These are phyloP conservation scores for Eucalyptus pauciflora DNA, from an alignment of 345 rosid species.

Conservation along the genomic window DNA sequence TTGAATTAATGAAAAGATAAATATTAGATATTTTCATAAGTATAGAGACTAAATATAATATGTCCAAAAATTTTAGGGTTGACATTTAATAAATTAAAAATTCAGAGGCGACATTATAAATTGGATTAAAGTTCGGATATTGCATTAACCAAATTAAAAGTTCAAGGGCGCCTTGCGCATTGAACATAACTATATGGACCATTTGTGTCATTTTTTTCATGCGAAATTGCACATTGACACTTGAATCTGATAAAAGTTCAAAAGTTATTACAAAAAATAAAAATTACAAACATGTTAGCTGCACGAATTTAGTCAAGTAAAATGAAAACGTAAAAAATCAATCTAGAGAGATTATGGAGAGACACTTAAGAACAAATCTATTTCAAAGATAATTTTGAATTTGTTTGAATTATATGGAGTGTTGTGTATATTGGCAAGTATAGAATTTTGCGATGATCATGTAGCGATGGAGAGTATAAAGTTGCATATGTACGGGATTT, in stretches of 20 bases:
- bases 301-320: not conserved
- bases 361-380: not conserved
- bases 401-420: not conserved
- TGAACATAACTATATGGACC: not conserved
- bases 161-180: not conserved
- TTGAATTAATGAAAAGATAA: not conserved
- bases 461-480: not conserved
- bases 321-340: not conserved
- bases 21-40: too few species aligned
- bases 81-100: too few species aligned
- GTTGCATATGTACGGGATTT: not conserved
- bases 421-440: not conserved
- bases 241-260: not conserved
- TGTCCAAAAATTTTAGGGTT: fast-evolving
- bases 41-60: not conserved
- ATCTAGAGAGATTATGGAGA: not conserved
- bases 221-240: not conserved
- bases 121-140: too few species aligned
- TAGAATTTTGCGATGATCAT: not conserved
- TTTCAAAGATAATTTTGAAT: not conserved
- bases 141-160: too few species aligned
- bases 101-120: too few species aligned
- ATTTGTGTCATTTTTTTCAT: not conserved
- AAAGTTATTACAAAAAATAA: not conserved
- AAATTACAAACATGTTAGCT: not conserved